phyloP scores from a whole-genome alignment of 2,329 filamentous ascomycete species.

The Keithomyces neogunnii region DNA sequence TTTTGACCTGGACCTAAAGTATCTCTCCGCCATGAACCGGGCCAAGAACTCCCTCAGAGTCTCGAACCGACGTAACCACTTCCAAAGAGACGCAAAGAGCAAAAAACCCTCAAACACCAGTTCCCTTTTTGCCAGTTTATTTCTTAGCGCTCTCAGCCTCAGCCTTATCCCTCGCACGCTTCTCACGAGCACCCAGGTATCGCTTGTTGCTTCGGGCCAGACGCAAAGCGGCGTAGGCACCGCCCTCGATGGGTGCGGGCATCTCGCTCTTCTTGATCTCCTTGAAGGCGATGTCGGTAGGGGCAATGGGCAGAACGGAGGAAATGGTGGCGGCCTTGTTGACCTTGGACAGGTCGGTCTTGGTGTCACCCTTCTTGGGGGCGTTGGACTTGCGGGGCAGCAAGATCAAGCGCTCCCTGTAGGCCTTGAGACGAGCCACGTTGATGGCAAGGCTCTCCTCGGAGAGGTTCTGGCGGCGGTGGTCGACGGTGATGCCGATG shows the following conservation, averaged over 20 bases:
- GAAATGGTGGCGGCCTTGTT: conserved; percentile 40
- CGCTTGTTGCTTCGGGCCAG: conserved; percentile 76
- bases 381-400: conserved; percentile 94
- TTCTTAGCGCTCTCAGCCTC: conserved; percentile 81
- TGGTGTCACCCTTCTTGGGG: conserved; percentile 88
- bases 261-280: conserved; percentile 79
- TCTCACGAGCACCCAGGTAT: conserved; percentile 77
- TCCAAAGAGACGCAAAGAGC: conserved; percentile 31
- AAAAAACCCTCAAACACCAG: conserved; percentile 33
- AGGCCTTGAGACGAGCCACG: conserved; percentile 95
- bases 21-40: conserved; percentile 25
- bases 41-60: conserved; percentile 26
- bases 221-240: conserved; percentile 81
- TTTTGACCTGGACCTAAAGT: conserved; percentile 32
- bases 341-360: conserved; percentile 67
- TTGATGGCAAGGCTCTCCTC: conserved; percentile 92
- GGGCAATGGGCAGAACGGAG: conserved; percentile 63
- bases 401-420: conserved; percentile 91
- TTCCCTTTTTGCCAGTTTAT: conserved; percentile 47
- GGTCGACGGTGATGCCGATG: conserved; percentile 95
- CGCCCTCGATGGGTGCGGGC: conserved; percentile 66
- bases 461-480: conserved; percentile 92
- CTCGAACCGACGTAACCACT: conserved; percentile 30
- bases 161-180: conserved; percentile 82
- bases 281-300: conserved; percentile 54